These are phyloP conservation scores for Grigorovia transvaalensis DNA, from an alignment of 805 yeast species.

Conservation along the genomic window DNA sequence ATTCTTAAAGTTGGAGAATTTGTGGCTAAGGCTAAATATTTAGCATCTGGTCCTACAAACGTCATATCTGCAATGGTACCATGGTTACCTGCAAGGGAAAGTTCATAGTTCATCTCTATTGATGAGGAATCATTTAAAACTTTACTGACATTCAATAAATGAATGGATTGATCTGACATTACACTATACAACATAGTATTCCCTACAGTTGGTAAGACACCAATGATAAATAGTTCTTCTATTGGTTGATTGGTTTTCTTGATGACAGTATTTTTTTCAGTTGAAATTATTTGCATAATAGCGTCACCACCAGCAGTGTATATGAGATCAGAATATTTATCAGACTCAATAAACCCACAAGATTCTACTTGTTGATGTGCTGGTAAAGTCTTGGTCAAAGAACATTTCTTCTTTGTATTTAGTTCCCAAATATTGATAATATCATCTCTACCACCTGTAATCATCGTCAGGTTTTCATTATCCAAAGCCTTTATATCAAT, in stretches of 20 bases:
- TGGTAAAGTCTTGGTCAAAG: constrained; percentile 57
- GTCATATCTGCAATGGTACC: constrained; percentile 89
- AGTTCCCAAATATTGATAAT: constrained; percentile 43
- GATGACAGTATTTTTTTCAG: constrained; percentile 37
- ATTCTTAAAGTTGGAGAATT: constrained; percentile 83
- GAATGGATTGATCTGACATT: constrained; percentile 76
- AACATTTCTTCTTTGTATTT: constrained; percentile 41
- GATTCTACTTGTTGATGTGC: constrained; percentile 64
- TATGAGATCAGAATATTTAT: constrained; percentile 30
- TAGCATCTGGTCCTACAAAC: constrained; percentile 53
- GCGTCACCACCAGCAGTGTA: constrained; percentile 73
- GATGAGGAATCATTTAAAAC: constrained; percentile 16
- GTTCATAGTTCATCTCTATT: constrained; percentile 33
- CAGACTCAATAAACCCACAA: constrained; percentile 43
- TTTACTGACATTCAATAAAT: constrained; percentile 34
- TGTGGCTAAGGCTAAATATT: constrained; percentile 74
- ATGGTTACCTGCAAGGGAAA: constrained; percentile 81
- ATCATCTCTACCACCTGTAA: constrained; percentile 87
- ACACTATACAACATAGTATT: constrained; percentile 38
- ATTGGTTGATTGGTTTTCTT: constrained; percentile 37
- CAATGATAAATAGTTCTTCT: constrained; percentile 67
- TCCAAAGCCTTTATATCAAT: constrained; percentile 39
- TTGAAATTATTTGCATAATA: constrained; percentile 55
- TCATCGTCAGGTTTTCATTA: constrained; percentile 38
- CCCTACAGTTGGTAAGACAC: constrained; percentile 36